Evolutionary conservation across 805 yeast species (phyloP).

Genomic region (Clavispora carvajalis): DNA sequence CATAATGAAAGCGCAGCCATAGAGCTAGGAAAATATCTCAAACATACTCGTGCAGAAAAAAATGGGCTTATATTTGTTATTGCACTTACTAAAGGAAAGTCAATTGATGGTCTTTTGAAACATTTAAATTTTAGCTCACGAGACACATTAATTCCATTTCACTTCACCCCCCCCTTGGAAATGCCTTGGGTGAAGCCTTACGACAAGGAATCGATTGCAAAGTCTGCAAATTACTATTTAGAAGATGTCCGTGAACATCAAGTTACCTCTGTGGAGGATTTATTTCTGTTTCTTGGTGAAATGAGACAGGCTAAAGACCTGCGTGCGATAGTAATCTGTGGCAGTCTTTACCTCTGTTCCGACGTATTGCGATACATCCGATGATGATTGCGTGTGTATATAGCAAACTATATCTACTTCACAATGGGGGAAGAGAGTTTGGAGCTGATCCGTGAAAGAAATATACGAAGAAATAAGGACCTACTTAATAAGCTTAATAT

Average conservation of each 20-base stretch:
- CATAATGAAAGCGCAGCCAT: conserved; percentile 83
- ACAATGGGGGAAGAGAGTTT: background rate
- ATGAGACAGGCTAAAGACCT: conserved; percentile 17
- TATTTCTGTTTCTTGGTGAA: conserved; percentile 7
- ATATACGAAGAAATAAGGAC: conserved; percentile 78
- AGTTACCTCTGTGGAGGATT: background rate
- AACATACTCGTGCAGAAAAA: conserved; percentile 12
- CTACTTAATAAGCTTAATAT: conserved; percentile 66
- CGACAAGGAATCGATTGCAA: conserved; percentile 25
- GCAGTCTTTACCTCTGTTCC: conserved; percentile 38
- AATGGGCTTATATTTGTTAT: conserved; percentile 52
- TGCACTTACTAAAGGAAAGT: conserved; percentile 75
- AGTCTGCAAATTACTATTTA: conserved; percentile 17
- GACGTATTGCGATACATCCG: conserved; percentile 28
- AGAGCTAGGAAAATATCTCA: conserved; percentile 58
- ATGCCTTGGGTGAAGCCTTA: conserved; percentile 89
- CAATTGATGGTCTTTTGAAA: conserved; percentile 44
- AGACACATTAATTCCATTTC: conserved; percentile 59
- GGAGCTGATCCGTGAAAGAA: conserved; percentile 34
- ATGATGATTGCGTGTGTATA: background rate
- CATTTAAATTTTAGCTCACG: conserved; percentile 39
- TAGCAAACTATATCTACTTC: background rate
- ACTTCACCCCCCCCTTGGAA: conserved; percentile 67
- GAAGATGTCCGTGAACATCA: conserved; percentile 14
- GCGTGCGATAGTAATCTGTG: conserved; percentile 34